Percentiles rank a stretch among this genome's conserved stretches.
Evolutionary conservation across 306 rosid species (phyloP).

Genomic region (Gleditsia sinensis): DNA sequence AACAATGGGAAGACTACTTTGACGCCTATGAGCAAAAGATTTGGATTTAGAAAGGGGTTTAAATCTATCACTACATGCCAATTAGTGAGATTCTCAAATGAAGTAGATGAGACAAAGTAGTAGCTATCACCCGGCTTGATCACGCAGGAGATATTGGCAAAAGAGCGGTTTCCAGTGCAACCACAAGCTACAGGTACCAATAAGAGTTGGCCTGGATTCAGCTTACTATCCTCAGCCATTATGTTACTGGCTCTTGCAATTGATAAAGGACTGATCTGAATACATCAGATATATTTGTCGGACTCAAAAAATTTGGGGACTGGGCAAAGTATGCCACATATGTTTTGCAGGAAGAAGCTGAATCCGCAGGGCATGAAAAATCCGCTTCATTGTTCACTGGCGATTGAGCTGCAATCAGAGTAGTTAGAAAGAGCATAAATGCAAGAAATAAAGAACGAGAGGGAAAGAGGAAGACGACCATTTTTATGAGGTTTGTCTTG

Average conservation of each 20-base stretch:
- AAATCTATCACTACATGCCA: constrained; percentile 39
- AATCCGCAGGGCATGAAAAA: constrained; percentile 60
- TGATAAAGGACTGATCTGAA: constrained; percentile 53
- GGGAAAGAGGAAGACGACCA: constrained; percentile 50
- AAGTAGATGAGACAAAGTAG: constrained; percentile 36
- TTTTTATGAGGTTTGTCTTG: constrained; percentile 29
- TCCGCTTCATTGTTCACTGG: constrained; percentile 33
- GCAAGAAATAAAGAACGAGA: constrained; percentile 34
- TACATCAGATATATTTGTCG: constrained; percentile 55
- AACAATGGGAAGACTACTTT: constrained; percentile 62
- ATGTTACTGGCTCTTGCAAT: constrained; percentile 72
- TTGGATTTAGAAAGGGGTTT: constrained; percentile 55
- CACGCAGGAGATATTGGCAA: constrained; percentile 57
- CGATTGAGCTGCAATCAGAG: constrained; percentile 42
- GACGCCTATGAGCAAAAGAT: constrained; percentile 36
- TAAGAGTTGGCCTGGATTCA: constrained; percentile 55
- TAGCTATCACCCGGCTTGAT: constrained; percentile 57
- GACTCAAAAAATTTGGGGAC: constrained; percentile 50
- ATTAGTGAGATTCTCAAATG: constrained; percentile 62
- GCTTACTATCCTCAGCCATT: constrained; percentile 13
- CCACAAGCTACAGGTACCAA: constrained; percentile 69
- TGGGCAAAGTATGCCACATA: constrained; percentile 64
- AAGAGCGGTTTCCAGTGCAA: constrained; percentile 56
- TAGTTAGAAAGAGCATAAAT: constrained; percentile 38
- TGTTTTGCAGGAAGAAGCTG: constrained; percentile 54